Base-by-base conservation (phyloP, 2,329 filamentous ascomycete species). In the Botrytis deweyae region DNA sequence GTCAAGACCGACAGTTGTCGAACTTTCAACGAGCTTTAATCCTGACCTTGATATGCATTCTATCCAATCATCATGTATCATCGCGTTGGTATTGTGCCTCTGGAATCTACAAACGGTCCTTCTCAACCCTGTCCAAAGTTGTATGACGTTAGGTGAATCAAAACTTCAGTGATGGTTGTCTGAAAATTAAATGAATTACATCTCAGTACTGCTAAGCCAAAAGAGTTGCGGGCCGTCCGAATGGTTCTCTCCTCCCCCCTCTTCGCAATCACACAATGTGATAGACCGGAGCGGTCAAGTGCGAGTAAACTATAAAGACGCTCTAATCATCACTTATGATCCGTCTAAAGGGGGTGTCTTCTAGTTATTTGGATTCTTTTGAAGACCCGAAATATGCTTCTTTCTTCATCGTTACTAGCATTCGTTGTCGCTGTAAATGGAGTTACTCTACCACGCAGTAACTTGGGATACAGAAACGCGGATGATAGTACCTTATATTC, bases 271-370 rank as follows among this genome's bases (percentile, higher is more conserved):
- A 8, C 16, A 25, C 38, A 33, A n/a, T n/a, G 14, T 5, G 7
- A 29, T 52, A n/a, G 16, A 22, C 46, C 22, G 29, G 22, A 40
- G 64, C 14, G 33, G 33, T 40, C 46, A 40, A 38, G 22, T 25
- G 20, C 20, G 20, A 12, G 12, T 20, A 5, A 29, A 40, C 22
- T 67, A 67, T 67, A 67, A 67, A 55, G 46, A 10, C 7, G 4
- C 14, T 40, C 8, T 40, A 9, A 38, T 8, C 4, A 40, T 22
- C 16, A 52, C 64, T 40, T n/a, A 12, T 67, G 22, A 4, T 38
- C 18, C 8, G 0, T 55, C 1, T 36, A 9, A 14, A 12, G 0
- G 3, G 4, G 14, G 5, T 20, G 5, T 29, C 4, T 38, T 49
- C 1, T 33, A 38, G 29, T 22, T 38, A 40, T 18, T 40, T 40